These are phyloP conservation scores for Dispira simplex DNA, from an alignment of 192 early-diverging fungal species.

Conservation along the genomic window DNA sequence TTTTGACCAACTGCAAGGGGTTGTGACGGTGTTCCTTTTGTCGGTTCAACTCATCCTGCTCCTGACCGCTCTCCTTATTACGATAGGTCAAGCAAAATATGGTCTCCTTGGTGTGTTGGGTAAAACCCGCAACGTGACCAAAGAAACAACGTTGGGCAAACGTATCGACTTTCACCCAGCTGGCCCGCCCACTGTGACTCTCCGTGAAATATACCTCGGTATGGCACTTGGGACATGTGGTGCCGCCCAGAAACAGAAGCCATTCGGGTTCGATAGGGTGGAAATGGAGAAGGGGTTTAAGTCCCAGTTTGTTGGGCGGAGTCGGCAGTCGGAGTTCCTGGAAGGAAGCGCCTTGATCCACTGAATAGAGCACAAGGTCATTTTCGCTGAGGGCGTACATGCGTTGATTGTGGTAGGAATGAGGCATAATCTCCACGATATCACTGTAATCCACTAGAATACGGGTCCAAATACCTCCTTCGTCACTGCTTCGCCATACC, in stretches of 20 bases:
- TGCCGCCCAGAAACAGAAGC: conserved; percentile 66
- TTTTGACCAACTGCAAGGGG: conserved; percentile 50
- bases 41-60: conserved; percentile 36
- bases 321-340: conserved; percentile 29
- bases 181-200: conserved; percentile 38
- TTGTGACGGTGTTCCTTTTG: conserved; percentile 30
- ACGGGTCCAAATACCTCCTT: conserved; percentile 59
- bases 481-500: conserved; percentile 52
- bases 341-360: conserved; percentile 41
- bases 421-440: conserved; percentile 39
- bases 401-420: conserved; percentile 48
- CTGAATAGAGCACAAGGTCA: conserved; percentile 29
- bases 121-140: conserved; percentile 42
- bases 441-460: conserved; percentile 18
- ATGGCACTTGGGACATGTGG: conserved; percentile 34
- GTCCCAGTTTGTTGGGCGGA: conserved; percentile 44
- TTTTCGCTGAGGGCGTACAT: conserved; percentile 45
- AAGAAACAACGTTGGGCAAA: conserved; percentile 81
- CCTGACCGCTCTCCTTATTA: conserved; percentile 29
- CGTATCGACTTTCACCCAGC: conserved; percentile 60
- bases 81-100: conserved; percentile 59
- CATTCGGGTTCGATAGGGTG: conserved; percentile 78
- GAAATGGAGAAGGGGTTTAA: conserved; percentile 65
- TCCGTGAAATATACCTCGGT: conserved; percentile 54
- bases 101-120: conserved; percentile 39